A percentile compares a stretch with the other conserved stretches of the same genome.
Evolutionary conservation across 2,329 filamentous ascomycete species (phyloP).

Genomic region (Cladosporium oxysporum): DNA sequence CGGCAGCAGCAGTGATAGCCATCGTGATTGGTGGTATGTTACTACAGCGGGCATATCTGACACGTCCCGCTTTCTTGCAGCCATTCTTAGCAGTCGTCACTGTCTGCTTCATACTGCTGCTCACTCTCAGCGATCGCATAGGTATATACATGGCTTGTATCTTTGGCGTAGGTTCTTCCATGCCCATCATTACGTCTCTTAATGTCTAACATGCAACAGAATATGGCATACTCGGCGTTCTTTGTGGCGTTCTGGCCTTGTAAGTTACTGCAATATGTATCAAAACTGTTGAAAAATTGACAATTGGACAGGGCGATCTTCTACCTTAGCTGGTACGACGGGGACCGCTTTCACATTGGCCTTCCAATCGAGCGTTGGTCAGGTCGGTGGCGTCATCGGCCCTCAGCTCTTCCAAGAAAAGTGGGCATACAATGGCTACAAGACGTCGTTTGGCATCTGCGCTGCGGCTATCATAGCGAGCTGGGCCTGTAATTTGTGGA

Average conservation of each 20-base stretch:
- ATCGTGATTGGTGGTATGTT: conserved; percentile 42
- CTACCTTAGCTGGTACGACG: conserved; percentile 45
- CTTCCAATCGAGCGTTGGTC: conserved; percentile 46
- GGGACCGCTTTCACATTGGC: conserved; percentile 50
- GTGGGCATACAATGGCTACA: conserved; percentile 47
- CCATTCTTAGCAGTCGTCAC: conserved; percentile 46
- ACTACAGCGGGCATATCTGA: conserved; percentile 43
- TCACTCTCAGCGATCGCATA: conserved; percentile 41
- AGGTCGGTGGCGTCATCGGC: conserved; percentile 48
- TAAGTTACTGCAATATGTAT: background rate
- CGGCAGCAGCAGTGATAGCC: conserved; percentile 7
- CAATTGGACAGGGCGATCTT: conserved; percentile 36
- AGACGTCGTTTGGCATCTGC: conserved; percentile 42
- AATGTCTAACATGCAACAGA: conserved; percentile 20
- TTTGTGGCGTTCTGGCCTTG: conserved; percentile 51
- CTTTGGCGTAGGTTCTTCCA: conserved; percentile 34
- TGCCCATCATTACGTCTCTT: background rate
- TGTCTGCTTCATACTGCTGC: conserved; percentile 48
- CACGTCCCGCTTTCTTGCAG: conserved; percentile 45
- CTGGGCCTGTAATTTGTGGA: conserved; percentile 43
- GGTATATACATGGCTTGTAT: conserved; percentile 49
- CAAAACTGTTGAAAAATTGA: background rate
- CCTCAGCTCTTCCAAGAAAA: conserved; percentile 48
- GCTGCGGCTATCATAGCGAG: conserved; percentile 39
- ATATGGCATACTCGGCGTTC: conserved; percentile 46